phyloP scores from a whole-genome alignment of 2,329 filamentous ascomycete genomes.

The Juglanconis oblonga region DNA sequence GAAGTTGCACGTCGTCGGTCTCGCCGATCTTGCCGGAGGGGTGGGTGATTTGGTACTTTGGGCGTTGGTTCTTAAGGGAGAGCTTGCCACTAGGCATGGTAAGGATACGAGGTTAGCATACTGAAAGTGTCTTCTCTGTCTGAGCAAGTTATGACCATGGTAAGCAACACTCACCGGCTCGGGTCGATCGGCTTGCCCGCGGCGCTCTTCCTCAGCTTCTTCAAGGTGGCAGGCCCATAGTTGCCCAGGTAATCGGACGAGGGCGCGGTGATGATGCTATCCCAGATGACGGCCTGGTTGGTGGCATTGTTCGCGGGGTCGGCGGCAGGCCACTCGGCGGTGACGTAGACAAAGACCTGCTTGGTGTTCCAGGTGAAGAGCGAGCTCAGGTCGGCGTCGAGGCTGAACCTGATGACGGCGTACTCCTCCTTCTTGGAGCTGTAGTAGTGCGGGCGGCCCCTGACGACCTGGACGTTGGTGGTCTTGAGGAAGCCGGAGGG shows the following conservation, averaged over 20 bases:
- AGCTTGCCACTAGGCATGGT: constrained; percentile 61
- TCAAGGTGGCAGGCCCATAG: constrained; percentile 56
- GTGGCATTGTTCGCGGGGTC: constrained; percentile 34
- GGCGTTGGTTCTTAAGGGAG: constrained; percentile 76
- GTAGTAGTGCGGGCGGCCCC: constrained; percentile 95
- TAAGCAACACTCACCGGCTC: constrained; percentile 41
- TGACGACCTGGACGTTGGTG: constrained; percentile 85
- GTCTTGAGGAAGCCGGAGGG: constrained; percentile 65
- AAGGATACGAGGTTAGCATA: background rate
- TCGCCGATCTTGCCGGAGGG: constrained; percentile 75
- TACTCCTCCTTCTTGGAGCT: constrained; percentile 91
- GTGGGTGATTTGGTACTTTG: constrained; percentile 97
- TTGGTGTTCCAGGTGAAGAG: constrained; percentile 99
- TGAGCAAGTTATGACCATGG: no score
- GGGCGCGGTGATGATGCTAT: constrained; percentile 81
- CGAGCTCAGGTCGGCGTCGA: constrained; percentile 84
- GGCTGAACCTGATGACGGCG: constrained; percentile 87
- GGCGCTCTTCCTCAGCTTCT: constrained; percentile 59
- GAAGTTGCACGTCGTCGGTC: constrained; percentile 70
- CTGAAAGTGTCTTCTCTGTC: background rate
- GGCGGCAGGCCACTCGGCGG: constrained; percentile 64
- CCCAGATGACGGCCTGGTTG: constrained; percentile 89
- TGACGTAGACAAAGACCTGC: constrained; percentile 94
- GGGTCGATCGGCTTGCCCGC: constrained; percentile 60
- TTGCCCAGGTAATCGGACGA: constrained; percentile 62